phyloP scores from a whole-genome alignment of 306 rosid genomes.

The Cicer chorassanicum region DNA sequence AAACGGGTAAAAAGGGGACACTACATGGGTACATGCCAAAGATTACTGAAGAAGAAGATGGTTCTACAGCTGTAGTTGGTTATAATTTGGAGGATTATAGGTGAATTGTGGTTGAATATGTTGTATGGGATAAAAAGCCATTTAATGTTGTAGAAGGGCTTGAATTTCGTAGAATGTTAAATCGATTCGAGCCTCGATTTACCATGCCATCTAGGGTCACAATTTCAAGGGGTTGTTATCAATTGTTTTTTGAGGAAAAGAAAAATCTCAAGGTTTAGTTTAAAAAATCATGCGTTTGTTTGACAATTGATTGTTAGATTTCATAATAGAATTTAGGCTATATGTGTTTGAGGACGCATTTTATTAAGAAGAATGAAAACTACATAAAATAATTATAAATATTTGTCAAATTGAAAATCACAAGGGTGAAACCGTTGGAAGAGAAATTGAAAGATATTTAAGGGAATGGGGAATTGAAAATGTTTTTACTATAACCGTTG shows the following conservation, averaged over 20 bases:
- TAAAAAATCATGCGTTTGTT: not conserved
- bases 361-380: not conserved
- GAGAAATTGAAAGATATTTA: slow-evolving; percentile 6
- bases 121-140: not conserved
- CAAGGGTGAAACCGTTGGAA: not conserved
- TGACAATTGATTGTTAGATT: not conserved
- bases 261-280: not conserved
- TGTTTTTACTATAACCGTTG: no score
- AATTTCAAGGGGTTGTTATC: not conserved
- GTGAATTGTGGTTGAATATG: not conserved
- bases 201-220: not conserved
- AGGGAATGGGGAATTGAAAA: not conserved
- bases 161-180: not conserved
- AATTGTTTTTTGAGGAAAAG: slow-evolving; percentile 7
- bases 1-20: not conserved
- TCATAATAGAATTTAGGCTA: not conserved
- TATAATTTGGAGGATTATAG: slow-evolving; percentile 23
- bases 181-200: not conserved
- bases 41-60: not conserved
- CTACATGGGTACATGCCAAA: not conserved
- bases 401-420: slow-evolving; percentile 15
- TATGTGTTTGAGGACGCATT: not conserved
- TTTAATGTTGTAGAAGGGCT: not conserved
- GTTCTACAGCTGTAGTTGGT: not conserved
- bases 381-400: not conserved